These are phyloP conservation scores for Taxillus chinensis DNA, from an alignment of 164 flowering plant species.

Conservation along the genomic window DNA sequence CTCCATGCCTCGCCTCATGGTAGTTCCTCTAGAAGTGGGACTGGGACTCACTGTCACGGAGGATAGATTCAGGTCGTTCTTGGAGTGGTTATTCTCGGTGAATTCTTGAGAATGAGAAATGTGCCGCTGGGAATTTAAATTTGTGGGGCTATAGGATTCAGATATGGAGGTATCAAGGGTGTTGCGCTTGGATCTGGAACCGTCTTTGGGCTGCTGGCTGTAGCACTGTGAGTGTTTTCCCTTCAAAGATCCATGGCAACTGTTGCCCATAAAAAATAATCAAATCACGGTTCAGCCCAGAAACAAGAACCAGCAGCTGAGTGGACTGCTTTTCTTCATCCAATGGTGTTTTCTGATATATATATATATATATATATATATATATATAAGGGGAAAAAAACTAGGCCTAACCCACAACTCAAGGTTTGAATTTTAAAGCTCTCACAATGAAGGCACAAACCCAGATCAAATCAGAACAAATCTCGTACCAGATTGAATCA, in stretches of 20 bases:
- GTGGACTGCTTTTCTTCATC: constrained; percentile 25
- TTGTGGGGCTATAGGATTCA: neutral
- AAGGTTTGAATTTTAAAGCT: neutral
- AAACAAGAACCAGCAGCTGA: constrained; percentile 4
- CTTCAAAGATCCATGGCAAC: constrained; percentile 13
- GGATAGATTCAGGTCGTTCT: neutral
- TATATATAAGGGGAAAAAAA: neutral
- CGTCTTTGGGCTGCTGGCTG: constrained; percentile 8
- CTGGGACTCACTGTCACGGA: neutral
- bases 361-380: no score
- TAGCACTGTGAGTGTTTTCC: constrained; percentile 8
- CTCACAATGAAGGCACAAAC: neutral
- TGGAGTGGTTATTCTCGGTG: constrained; percentile 1
- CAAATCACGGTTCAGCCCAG: neutral
- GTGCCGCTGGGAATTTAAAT: constrained; percentile 5
- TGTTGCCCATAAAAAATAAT: constrained; percentile 14
- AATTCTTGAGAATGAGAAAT: constrained; percentile 1
- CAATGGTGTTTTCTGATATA: constrained; percentile 6
- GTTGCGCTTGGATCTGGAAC: constrained; percentile 8
- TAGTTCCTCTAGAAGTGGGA: neutral
- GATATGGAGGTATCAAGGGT: neutral
- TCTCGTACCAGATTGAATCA: no score
- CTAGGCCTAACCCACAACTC: neutral
- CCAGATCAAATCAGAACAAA: no score
- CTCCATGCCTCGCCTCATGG: constrained; percentile 8